Conservation (phyloP, 352 stramenopile genomes). For the Peronospora tabacina region DNA sequence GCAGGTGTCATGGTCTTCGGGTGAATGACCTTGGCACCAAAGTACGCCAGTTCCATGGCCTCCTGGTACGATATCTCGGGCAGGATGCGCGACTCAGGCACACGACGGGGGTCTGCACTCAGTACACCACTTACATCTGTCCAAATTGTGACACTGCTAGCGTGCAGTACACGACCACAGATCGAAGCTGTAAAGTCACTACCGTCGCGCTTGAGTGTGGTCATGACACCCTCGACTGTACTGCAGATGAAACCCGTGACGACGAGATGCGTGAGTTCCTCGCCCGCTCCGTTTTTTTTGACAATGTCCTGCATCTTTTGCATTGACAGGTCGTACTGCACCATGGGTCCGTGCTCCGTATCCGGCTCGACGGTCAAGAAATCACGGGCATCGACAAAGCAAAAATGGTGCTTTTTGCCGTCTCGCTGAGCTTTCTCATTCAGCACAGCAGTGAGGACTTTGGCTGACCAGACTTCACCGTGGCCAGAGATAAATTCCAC, state of each 20-base stretch:
- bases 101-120: slow-evolving; percentile 90
- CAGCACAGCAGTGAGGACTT: slow-evolving; percentile 84
- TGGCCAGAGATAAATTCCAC: slow-evolving; percentile 93
- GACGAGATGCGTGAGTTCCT: slow-evolving; percentile 74
- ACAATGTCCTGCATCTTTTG: slow-evolving; percentile 56
- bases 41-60: slow-evolving; percentile 97
- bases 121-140: slow-evolving; percentile 95
- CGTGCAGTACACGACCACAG: slow-evolving; percentile 89
- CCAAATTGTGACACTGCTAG: slow-evolving; percentile 93
- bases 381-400: slow-evolving; percentile 90
- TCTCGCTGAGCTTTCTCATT: slow-evolving; percentile 33
- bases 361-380: slow-evolving; percentile 80
- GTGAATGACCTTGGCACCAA: slow-evolving; percentile 96
- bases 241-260: slow-evolving; percentile 96
- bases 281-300: slow-evolving; percentile 30
- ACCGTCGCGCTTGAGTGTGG: slow-evolving; percentile 93
- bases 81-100: slow-evolving; percentile 88
- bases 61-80: slow-evolving; percentile 94
- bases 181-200: slow-evolving; percentile 97
- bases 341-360: slow-evolving; percentile 64
- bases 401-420: slow-evolving; percentile 62
- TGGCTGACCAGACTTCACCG: slow-evolving; percentile 93
- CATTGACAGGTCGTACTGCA: slow-evolving; percentile 68
- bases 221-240: slow-evolving; percentile 92
- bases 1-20: slow-evolving; percentile 94